These are phyloP conservation scores for Citrus hindsii DNA, from an alignment of 345 rosid genomes.

Conservation along the genomic window DNA sequence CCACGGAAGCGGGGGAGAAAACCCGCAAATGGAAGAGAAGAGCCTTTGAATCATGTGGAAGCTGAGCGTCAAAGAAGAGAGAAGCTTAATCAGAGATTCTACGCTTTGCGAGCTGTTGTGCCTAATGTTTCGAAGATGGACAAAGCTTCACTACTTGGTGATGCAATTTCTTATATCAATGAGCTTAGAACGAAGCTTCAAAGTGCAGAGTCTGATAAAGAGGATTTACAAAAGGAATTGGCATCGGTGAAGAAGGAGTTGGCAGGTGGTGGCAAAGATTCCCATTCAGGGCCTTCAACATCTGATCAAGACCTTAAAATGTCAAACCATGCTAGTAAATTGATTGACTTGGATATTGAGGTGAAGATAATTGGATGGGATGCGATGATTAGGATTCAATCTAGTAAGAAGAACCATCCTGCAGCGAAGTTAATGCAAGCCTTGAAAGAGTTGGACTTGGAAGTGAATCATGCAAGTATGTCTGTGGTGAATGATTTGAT, in stretches of 20 bases:
- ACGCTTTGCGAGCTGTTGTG: slow-evolving; percentile 83
- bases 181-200: slow-evolving; percentile 75
- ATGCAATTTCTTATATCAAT: slow-evolving; percentile 80
- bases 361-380: slow-evolving; percentile 90
- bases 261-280: slow-evolving; percentile 21
- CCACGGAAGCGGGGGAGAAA: slow-evolving; percentile 89
- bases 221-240: slow-evolving; percentile 60
- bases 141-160: slow-evolving; percentile 92
- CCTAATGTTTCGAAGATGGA: slow-evolving; percentile 98
- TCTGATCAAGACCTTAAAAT: slow-evolving; percentile 34
- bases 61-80: slow-evolving; percentile 99
- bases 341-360: slow-evolving; percentile 69
- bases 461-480: slow-evolving; percentile 85
- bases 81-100: slow-evolving; percentile 89
- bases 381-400: slow-evolving; percentile 81
- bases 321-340: slow-evolving; percentile 30
- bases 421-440: slow-evolving; percentile 88
- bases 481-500: slow-evolving; percentile 84
- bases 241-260: slow-evolving; percentile 53
- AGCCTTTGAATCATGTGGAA: slow-evolving; percentile 93
- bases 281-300: slow-evolving; percentile 16
- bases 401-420: slow-evolving; percentile 77
- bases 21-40: slow-evolving; percentile 96
- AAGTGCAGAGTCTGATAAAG: slow-evolving; percentile 51
- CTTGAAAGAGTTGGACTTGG: slow-evolving; percentile 80